These are phyloP conservation scores for Takakia lepidozioides DNA, from an alignment of 225 moss, liverwort and hornwort species.

Conservation along the genomic window DNA sequence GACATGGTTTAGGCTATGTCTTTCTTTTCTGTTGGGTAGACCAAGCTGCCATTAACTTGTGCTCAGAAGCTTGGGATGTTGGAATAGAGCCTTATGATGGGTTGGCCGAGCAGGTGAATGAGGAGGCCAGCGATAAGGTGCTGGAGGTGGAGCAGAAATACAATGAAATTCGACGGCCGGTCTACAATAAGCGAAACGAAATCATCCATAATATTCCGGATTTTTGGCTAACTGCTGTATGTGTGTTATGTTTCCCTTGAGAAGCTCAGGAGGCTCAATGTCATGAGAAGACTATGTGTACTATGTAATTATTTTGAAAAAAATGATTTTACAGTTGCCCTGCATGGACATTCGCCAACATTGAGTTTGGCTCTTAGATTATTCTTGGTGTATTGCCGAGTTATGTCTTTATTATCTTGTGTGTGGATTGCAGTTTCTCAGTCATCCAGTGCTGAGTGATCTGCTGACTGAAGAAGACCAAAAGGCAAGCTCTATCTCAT, in stretches of 20 bases:
- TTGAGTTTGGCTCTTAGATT: neutral
- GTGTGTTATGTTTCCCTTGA: conserved; percentile 2
- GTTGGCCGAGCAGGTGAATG: conserved; percentile 67
- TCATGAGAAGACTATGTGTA: no score
- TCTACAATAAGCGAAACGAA: conserved; percentile 85
- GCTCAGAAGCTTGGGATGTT: no score
- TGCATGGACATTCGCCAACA: neutral
- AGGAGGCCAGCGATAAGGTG: conserved; percentile 98
- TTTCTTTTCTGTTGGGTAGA: no score
- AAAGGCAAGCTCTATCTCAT: conserved; percentile 37
- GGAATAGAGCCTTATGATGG: neutral
- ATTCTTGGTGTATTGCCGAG: neutral
- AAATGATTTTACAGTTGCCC: neutral
- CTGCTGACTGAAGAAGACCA: conserved; percentile 92
- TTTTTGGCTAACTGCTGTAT: conserved; percentile 97
- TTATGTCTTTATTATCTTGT: neutral
- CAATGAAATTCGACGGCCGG: conserved; percentile 95
- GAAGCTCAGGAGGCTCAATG: no score
- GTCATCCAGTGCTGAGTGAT: conserved; percentile 90
- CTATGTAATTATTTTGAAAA: no score
- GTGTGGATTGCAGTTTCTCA: conserved; percentile 70
- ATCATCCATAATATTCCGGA: conserved; percentile 94
- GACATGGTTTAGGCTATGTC: no score
- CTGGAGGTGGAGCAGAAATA: conserved; percentile 96
- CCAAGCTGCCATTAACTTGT: no score